Base-by-base conservation (phyloP, 2,329 filamentous ascomycete genomes). In the Pezicula radicicola region DNA sequence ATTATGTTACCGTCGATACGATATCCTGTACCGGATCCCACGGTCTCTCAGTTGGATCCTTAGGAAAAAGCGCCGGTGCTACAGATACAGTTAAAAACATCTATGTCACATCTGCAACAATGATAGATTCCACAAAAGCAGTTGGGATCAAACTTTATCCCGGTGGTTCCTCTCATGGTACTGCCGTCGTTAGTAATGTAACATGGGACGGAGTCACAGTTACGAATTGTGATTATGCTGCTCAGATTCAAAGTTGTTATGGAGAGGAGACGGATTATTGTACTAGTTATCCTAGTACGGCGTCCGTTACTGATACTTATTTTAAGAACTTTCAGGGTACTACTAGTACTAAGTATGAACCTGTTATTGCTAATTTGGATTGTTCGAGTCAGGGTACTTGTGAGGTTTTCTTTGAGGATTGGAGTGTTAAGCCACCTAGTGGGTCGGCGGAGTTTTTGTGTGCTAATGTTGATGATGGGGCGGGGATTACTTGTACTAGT, bases 71-170 rank as follows among this genome's bases (percentile, higher is more conserved):
- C 7, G 61, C 60, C 6, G 55, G 56, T 4, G 5, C 10, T 13
- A 61, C 65, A n/a, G 74, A 77, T 52, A 66, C 63, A 0, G 75
- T 78, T 15, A 57, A 67, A 46, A 75, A 77, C 49, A 56, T 76
- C 21, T 70, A 72, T 35, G 70, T 75, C 19, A 63, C 63, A 12
- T 66, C 68, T 8, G 71, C 69, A 1, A 67, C 56, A 6, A 74
- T 76, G 72, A 63, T 70, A 25, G 60, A 65, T 19, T 73, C 67
- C 2, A 70, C 68, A 28, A 76, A 77, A 53, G 74, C 74, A 1
- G 71, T 66, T 1, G 74, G 75, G 0, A 76, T 77, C 57, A 77
- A 77, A 58, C 63, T 71, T 2, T 76, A 76, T 52, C 72, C 72
- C 0, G 65, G 63, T 13, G 71, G 72, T 2, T 58, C 59, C 2